Evolutionary conservation across 306 rosid species (phyloP), one percentile per base, ranked within the genome.

Genomic region (Crataegus laevigata): DNA sequence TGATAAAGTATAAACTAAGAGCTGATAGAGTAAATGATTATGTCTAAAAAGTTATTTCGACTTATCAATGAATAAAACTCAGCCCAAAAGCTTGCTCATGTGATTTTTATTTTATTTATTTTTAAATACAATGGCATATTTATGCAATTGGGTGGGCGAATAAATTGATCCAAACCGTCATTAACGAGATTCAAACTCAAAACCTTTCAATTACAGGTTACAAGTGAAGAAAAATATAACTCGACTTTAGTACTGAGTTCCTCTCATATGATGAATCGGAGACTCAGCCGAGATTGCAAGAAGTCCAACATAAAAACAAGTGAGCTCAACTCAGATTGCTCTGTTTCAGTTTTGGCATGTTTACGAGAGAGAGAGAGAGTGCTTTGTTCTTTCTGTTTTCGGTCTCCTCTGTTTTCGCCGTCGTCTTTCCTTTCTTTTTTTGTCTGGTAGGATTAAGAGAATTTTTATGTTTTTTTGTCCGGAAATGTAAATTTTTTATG

Each of bases 401-500:
- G 32, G 14, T 13, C 28, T 22, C 42, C 11, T 13, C 50, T 71
- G 14, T 30, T 69, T 4, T 8, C 7, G 10, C 11, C n/a, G 26
- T 30, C 36, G 28, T 66, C 28, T 2, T 19, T 57, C 40, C 21
- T 4, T 42, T 68, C 57, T 22, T n/a, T n/a, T n/a, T n/a, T n/a
- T n/a, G n/a, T n/a, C 29, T 70, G 36, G 75, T 67, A 17, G 60
- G n/a, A 32, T 68, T 34, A 76, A 45, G 45, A 67, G 74, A 29
- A 79, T 77, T 70, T 73, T 6, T 59, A 4, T 54, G 43, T 34
- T 4, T 34, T 4, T 63, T 78, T 84, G 62, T 60, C 79, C 83
- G 75, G 86, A 75, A 80, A 57, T 86, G 91, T 84, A 85, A 80
- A 90, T 86, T 77, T 51, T 68, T 79, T 0, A 47, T 59, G 80